Percentiles rank a stretch among this genome's conserved stretches.
phyloP scores from a whole-genome alignment of 805 yeast species.

The Candida adriatica region DNA sequence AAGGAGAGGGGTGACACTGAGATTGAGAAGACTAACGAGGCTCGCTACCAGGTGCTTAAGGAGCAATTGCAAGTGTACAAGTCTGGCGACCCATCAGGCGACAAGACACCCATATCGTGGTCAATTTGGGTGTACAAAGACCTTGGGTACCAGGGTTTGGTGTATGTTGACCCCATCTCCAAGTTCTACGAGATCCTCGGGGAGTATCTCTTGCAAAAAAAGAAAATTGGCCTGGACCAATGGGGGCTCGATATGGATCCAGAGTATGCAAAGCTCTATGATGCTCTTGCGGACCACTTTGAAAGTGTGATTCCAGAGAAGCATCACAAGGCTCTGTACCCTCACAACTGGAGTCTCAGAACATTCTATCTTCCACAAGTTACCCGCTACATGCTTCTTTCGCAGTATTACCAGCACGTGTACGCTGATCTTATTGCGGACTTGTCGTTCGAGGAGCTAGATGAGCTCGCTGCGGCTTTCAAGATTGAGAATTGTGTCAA shows the following conservation, averaged over 20 bases:
- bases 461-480: slow-evolving; percentile 44
- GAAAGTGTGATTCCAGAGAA: slow-evolving; percentile 34
- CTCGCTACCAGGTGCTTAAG: slow-evolving; percentile 36
- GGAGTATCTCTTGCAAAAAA: slow-evolving; percentile 36
- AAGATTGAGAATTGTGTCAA: slow-evolving; percentile 38
- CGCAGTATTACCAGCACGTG: slow-evolving; percentile 37
- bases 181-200: slow-evolving; percentile 37
- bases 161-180: slow-evolving; percentile 38
- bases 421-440: slow-evolving; percentile 39
- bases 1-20: slow-evolving; percentile 35
- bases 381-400: slow-evolving; percentile 35
- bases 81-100: slow-evolving; percentile 42
- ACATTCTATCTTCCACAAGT: slow-evolving; percentile 31
- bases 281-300: slow-evolving; percentile 31
- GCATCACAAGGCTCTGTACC: slow-evolving; percentile 34
- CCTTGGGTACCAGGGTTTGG: slow-evolving; percentile 44
- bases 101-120: slow-evolving; percentile 39
- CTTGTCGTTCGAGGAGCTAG: slow-evolving; percentile 38
- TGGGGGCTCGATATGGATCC: slow-evolving; percentile 45
- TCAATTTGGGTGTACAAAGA: slow-evolving; percentile 50
- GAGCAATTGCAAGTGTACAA: slow-evolving; percentile 40
- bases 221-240: slow-evolving; percentile 38
- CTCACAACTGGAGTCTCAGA: slow-evolving; percentile 31
- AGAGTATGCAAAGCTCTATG: slow-evolving; percentile 30
- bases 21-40: slow-evolving; percentile 30